Evolutionary conservation across 306 rosid species (phyloP), one percentile per base, ranked within the genome.

Genomic region (Vigna reflexopilosa): DNA sequence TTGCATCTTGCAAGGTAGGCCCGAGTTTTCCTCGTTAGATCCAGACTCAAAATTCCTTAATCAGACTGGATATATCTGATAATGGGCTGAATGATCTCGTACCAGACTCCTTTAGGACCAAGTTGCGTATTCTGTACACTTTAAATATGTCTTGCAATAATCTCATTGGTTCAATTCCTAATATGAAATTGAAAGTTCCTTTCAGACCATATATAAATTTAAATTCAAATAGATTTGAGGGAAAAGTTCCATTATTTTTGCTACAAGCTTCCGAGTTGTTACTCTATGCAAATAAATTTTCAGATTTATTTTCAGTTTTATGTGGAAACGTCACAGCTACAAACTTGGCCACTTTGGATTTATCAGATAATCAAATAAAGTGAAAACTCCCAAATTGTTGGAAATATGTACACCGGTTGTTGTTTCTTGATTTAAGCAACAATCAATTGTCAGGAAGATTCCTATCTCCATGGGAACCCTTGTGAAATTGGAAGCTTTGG

Each of bases 401-500:
- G 32, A 28, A 28, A 28, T 28, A 0, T 0, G 32, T 28, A 3
- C 0, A 28, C 4, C 4, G 4, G 3, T 28, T 28, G 0, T 3
- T 28, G 0, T 28, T 28, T 28, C 32, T 28, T 28, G 32, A 28
- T 28, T 3, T 28, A 28, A 28, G 32, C 0, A 28, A 0, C 32
- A 28, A 28, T 28, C 4, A 28, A 28, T 28, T 28, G 32, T 28
- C 32, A 28, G 26, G 0, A 40, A 30, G 5, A 73, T 73, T 44
- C 80, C 80, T 28, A 0, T 12, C 0, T 73, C 84, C 5, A 45
- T 74, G 12, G 75, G 76, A 6, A 11, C 22, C 64, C 65, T 81
- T 14, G n/a, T 20, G 14, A 2, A 57, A 6, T 30, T 81, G 57
- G 6, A 73, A 30, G 42, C n/a, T 6, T 76, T 70, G 68, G 34